These are phyloP conservation scores for Claviceps quebecensis DNA, from an alignment of 2,329 filamentous ascomycete genomes.

Conservation along the genomic window DNA sequence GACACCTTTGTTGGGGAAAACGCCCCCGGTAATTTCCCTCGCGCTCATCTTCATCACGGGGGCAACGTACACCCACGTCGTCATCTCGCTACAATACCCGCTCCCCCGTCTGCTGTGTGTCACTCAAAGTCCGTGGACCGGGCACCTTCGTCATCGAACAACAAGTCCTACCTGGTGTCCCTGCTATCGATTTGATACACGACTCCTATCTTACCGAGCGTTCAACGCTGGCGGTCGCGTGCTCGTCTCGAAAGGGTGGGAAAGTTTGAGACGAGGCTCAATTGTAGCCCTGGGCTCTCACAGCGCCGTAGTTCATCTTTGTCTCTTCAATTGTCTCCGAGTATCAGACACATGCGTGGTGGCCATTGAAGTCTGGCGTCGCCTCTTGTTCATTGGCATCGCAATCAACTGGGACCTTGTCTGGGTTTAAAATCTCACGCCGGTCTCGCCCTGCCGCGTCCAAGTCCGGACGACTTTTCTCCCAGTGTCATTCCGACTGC, in stretches of 20 bases:
- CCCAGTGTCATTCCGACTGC: neutral
- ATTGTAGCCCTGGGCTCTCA: neutral
- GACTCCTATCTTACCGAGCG: neutral
- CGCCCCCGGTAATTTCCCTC: neutral
- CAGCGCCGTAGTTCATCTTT: neutral
- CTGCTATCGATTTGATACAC: neutral
- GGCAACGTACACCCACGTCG: neutral
- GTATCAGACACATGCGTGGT: too few relatives aligned
- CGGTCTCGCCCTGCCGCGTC: neutral
- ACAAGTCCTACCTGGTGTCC: neutral
- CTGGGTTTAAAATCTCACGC: neutral
- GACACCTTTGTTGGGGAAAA: neutral
- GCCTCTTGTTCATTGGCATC: neutral
- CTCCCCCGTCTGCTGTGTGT: neutral
- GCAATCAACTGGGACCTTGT: neutral
- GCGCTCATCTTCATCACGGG: neutral
- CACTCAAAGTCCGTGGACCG: neutral
- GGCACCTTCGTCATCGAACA: conserved; percentile 3
- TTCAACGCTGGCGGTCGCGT: neutral
- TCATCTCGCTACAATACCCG: neutral
- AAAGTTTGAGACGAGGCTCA: neutral
- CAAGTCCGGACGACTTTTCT: too few relatives aligned
- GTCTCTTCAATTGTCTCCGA: neutral
- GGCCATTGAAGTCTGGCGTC: too few relatives aligned
- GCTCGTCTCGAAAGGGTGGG: neutral